These are phyloP conservation scores for Curvularia eragrostidis DNA, from an alignment of 2,329 filamentous ascomycete genomes.

Conservation along the genomic window DNA sequence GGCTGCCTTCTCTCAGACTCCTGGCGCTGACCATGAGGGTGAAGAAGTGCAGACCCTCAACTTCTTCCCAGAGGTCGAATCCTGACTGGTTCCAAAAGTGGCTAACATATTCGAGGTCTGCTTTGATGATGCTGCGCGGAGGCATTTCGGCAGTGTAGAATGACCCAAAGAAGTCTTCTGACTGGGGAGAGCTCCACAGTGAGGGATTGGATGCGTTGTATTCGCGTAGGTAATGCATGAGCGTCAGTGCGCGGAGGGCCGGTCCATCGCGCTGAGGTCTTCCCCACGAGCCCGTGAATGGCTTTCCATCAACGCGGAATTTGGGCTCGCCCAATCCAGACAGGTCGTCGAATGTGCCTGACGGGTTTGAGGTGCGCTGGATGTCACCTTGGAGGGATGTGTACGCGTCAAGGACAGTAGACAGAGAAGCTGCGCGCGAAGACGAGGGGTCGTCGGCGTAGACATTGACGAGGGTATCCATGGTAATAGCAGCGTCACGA, in stretches of 20 bases:
- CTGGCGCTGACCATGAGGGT: conserved; percentile 49
- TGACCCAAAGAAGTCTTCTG: conserved; percentile 39
- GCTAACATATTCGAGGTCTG: conserved; percentile 54
- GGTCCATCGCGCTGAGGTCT: conserved; percentile 55
- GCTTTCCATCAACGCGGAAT: conserved; percentile 49
- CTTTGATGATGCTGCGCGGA: conserved; percentile 52
- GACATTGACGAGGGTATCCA: conserved; percentile 50
- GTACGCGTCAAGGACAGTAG: conserved; percentile 44
- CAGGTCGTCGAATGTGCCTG: conserved; percentile 46
- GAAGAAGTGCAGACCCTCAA: conserved; percentile 53
- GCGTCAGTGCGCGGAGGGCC: conserved; percentile 52
- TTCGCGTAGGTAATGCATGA: conserved; percentile 52
- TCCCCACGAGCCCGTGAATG: conserved; percentile 51
- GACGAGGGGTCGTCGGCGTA: conserved; percentile 46
- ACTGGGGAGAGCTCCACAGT: conserved; percentile 39
- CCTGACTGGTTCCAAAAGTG: conserved; percentile 52
- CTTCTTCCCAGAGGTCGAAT: conserved; percentile 57
- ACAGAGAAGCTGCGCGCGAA: conserved; percentile 33
- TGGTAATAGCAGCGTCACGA: conserved; percentile 54
- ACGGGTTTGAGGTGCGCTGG: conserved; percentile 51
- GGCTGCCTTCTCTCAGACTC: conserved; percentile 46
- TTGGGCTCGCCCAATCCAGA: conserved; percentile 54
- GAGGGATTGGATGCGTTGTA: conserved; percentile 52
- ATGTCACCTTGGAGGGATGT: conserved; percentile 44
- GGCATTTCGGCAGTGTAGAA: conserved; percentile 50